A percentile compares a stretch with the other conserved stretches of the same genome.
These are phyloP conservation scores for Candida easanensis DNA, from an alignment of 805 yeast species.

Conservation along the genomic window DNA sequence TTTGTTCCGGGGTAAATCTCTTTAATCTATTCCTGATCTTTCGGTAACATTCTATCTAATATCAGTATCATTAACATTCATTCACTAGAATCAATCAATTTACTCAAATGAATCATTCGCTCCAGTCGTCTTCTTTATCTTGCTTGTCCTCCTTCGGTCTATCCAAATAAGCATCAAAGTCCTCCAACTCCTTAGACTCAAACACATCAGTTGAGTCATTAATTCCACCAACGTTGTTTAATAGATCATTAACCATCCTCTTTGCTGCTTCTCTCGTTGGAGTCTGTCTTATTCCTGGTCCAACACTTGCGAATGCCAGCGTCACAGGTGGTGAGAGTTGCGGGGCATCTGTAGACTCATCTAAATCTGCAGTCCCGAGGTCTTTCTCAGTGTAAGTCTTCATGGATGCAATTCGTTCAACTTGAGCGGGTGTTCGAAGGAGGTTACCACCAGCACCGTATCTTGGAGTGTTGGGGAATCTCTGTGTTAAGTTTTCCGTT, in stretches of 20 bases:
- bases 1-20: too few species aligned
- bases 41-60: too few species aligned
- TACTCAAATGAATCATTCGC: too few species aligned
- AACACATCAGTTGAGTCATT: conserved; percentile 19
- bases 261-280: conserved; percentile 27
- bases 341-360: conserved; percentile 26
- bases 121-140: too few species aligned
- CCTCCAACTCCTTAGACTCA: too few species aligned
- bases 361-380: conserved; percentile 8
- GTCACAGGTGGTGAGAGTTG: conserved; percentile 27
- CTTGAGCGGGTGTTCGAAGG: conserved; percentile 28
- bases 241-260: conserved; percentile 23
- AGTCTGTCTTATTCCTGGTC: conserved; percentile 8
- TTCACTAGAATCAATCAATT: too few species aligned
- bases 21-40: too few species aligned
- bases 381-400: conserved; percentile 14
- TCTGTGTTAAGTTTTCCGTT: conserved; percentile 25
- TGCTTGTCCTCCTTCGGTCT: too few species aligned
- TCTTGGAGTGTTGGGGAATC: conserved; percentile 48
- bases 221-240: conserved; percentile 26
- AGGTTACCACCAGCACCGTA: conserved; percentile 39
- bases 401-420: conserved; percentile 16
- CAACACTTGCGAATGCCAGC: conserved; percentile 19
- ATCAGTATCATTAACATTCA: too few species aligned
- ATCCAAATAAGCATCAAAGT: conserved; percentile 26